Evolutionary conservation across 805 yeast species (phyloP).

Genomic region (Cyberlindnera veronae): DNA sequence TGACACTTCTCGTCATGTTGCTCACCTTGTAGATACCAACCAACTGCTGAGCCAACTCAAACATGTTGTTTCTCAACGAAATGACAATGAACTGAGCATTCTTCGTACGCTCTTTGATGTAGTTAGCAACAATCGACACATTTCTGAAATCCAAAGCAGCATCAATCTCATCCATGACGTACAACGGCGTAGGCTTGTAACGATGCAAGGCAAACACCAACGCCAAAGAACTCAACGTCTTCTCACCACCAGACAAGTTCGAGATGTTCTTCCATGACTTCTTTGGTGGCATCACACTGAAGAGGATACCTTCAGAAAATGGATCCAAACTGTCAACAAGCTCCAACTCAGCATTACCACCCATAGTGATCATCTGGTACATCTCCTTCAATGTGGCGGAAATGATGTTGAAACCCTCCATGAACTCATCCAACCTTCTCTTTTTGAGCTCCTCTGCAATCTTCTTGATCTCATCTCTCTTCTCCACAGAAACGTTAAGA

Average conservation of each 20-base stretch:
- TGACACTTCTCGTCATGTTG: slow-evolving; percentile 84
- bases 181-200: slow-evolving; percentile 94
- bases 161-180: slow-evolving; percentile 99
- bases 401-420: slow-evolving; percentile 86
- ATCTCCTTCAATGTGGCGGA: slow-evolving; percentile 88
- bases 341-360: slow-evolving; percentile 97
- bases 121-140: slow-evolving; percentile 96
- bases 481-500: slow-evolving; percentile 60
- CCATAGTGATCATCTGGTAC: slow-evolving; percentile 99
- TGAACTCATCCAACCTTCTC: slow-evolving; percentile 79
- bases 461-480: slow-evolving; percentile 61
- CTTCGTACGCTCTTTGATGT: slow-evolving; percentile 91
- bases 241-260: slow-evolving; percentile 96
- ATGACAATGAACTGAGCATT: slow-evolving; percentile 97
- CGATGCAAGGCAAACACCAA: slow-evolving; percentile 94
- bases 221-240: slow-evolving; percentile 91
- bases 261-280: slow-evolving; percentile 96
- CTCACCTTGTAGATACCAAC: slow-evolving; percentile 94
- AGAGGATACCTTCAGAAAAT: slow-evolving; percentile 94
- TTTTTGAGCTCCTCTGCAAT: slow-evolving; percentile 67
- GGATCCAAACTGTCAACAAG: slow-evolving; percentile 95
- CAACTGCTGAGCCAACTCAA: slow-evolving; percentile 88
- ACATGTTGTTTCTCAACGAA: slow-evolving; percentile 94
- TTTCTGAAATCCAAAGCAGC: slow-evolving; percentile 97
- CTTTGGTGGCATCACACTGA: slow-evolving; percentile 99